These are phyloP conservation scores for Euphorbia corollata DNA, from an alignment of 441 rosid genomes.

Conservation along the genomic window DNA sequence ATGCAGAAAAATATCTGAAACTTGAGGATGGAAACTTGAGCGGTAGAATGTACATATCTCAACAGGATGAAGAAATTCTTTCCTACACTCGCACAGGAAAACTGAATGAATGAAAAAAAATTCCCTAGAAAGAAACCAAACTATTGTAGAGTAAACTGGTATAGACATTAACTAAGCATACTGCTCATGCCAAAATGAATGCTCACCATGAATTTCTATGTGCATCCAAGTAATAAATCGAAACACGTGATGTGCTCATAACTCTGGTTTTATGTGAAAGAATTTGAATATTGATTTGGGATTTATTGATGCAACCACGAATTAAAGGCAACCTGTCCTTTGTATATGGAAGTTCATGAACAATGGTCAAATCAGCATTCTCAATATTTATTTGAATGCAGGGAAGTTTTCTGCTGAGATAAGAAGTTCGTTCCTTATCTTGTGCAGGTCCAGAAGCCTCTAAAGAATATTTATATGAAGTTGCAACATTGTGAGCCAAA, in stretches of 20 bases:
- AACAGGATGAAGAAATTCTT: slow-evolving; percentile 61
- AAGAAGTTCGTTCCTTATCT: slow-evolving; percentile 32
- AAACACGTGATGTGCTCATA: slow-evolving; percentile 42
- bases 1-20: slow-evolving; percentile 25
- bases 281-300: slow-evolving; percentile 50
- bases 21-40: slow-evolving; percentile 39
- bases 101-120: slow-evolving; percentile 16
- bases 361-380: slow-evolving; percentile 53
- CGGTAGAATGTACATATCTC: slow-evolving; percentile 63
- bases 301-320: slow-evolving; percentile 46
- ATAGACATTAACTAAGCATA: slow-evolving; percentile 15
- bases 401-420: slow-evolving; percentile 42
- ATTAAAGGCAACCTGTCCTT: slow-evolving; percentile 70
- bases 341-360: slow-evolving; percentile 66
- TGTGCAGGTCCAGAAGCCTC: slow-evolving; percentile 27
- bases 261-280: slow-evolving; percentile 63
- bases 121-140: slow-evolving; percentile 10
- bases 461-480: slow-evolving; percentile 22
- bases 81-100: slow-evolving; percentile 41
- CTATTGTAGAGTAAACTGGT: slow-evolving; percentile 16
- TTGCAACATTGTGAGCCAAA: slow-evolving; percentile 26
- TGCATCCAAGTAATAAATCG: slow-evolving; percentile 59
- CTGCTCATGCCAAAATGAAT: slow-evolving; percentile 13
- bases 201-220: slow-evolving; percentile 73
- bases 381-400: slow-evolving; percentile 48